Percentiles rank a stretch among this genome's conserved stretches.
These are phyloP conservation scores for Irpex sp. DNA, from an alignment of 1,284 basidiomycete genomes.

Conservation along the genomic window DNA sequence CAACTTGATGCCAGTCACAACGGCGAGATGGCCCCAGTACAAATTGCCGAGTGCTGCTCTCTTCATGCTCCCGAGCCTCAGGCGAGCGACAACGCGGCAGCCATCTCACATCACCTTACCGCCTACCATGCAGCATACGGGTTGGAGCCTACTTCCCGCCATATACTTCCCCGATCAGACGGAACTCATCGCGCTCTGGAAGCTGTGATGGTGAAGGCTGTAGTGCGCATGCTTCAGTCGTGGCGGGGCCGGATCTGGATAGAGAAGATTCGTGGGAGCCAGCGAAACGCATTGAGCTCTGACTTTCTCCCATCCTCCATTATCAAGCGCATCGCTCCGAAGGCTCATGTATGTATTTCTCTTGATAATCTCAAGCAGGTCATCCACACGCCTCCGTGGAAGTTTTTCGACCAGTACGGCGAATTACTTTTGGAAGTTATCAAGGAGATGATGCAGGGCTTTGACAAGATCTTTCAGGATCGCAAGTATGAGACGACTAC, in stretches of 20 bases:
- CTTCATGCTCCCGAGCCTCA: not conserved
- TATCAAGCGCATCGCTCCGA: not conserved
- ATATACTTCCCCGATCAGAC: not conserved
- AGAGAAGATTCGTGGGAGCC: not conserved
- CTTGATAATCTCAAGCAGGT: not conserved
- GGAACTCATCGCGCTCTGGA: not conserved
- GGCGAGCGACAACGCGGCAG: not conserved
- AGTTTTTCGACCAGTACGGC: not conserved
- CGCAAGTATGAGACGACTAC: not conserved
- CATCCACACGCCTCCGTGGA: not conserved
- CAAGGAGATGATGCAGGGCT: not conserved
- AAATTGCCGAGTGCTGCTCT: not conserved
- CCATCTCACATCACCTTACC: not conserved
- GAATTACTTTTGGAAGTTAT: not conserved
- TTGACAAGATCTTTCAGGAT: not conserved
- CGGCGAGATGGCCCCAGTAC: not conserved
- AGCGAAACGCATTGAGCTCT: not conserved
- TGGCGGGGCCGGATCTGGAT: not conserved
- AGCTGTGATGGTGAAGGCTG: not conserved
- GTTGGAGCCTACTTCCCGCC: not conserved
- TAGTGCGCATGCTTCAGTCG: not conserved
- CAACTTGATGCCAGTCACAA: not conserved
- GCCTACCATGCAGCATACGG: not conserved
- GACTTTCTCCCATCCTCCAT: not conserved
- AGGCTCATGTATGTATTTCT: not conserved